Conservation (phyloP, 345 rosid species). For the Linum usitatissimum region DNA sequence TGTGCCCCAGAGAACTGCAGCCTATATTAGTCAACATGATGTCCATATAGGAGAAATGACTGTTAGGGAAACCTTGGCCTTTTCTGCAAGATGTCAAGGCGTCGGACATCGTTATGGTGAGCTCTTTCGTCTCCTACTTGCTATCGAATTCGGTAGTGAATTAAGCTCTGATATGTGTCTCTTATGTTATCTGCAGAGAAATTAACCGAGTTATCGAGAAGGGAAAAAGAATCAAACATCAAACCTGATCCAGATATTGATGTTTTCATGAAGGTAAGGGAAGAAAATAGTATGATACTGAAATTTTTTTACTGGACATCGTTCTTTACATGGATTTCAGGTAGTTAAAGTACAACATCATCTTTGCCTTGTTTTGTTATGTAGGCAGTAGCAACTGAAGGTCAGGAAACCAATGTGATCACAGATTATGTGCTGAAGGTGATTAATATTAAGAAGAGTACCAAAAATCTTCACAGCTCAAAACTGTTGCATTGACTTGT, state of each 20-base stretch:
- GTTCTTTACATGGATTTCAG: neutral
- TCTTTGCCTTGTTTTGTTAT: constrained; percentile 4
- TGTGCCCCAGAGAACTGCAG: constrained; percentile 51
- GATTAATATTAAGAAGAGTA: neutral
- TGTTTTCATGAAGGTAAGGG: constrained; percentile 64
- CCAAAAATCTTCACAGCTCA: neutral
- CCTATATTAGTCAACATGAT: constrained; percentile 66
- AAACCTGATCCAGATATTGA: constrained; percentile 78
- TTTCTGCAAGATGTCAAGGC: constrained; percentile 63
- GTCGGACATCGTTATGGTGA: constrained; percentile 58
- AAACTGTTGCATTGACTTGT: neutral
- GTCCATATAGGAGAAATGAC: constrained; percentile 52
- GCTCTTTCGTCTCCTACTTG: neutral
- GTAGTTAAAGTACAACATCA: neutral
- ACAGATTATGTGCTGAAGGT: constrained; percentile 85
- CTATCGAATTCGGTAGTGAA: neutral
- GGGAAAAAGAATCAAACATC: constrained; percentile 70
- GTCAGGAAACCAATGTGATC: constrained; percentile 48
- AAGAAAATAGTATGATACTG: neutral
- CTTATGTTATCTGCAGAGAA: constrained; percentile 29
- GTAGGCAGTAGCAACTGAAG: constrained; percentile 43
- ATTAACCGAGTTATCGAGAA: constrained; percentile 59
- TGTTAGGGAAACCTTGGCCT: constrained; percentile 65
- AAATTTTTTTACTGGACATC: neutral
- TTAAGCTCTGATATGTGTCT: neutral